These are phyloP conservation scores for Calonectria hongkongensis DNA, from an alignment of 2,329 filamentous ascomycete genomes.

Conservation along the genomic window DNA sequence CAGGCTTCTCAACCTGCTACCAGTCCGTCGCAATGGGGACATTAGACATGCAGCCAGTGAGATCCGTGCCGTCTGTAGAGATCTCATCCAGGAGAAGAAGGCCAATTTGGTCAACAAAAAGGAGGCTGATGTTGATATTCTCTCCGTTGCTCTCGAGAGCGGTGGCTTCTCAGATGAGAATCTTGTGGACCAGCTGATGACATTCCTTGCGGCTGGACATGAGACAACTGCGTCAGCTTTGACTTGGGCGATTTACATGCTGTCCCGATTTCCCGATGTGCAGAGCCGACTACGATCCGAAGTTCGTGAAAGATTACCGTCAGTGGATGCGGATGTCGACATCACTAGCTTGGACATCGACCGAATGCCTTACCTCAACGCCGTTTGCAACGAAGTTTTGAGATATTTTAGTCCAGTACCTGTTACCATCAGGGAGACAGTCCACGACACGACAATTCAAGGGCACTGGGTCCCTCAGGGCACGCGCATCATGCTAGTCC, in stretches of 20 bases:
- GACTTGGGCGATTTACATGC: constrained; percentile 83
- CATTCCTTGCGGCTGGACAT: constrained; percentile 88
- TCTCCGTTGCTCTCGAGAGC: constrained; percentile 86
- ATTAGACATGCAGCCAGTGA: constrained; percentile 72
- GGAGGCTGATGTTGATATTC: constrained; percentile 79
- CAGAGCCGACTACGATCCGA: constrained; percentile 82
- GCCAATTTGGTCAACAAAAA: constrained; percentile 68
- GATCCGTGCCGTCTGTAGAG: constrained; percentile 79
- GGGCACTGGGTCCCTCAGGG: constrained; percentile 81
- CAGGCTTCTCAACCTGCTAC: constrained; percentile 77
- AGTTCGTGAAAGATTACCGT: constrained; percentile 76
- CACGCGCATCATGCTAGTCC: constrained; percentile 79
- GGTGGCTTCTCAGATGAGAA: constrained; percentile 86
- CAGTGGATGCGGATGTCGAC: constrained; percentile 60
- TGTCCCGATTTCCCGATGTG: constrained; percentile 79
- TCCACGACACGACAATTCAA: constrained; percentile 78
- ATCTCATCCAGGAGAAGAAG: constrained; percentile 84
- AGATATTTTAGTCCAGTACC: constrained; percentile 84
- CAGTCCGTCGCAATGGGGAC: constrained; percentile 82
- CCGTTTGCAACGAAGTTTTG: constrained; percentile 85
- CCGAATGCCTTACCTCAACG: constrained; percentile 85
- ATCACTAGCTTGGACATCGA: constrained; percentile 75
- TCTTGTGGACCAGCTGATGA: constrained; percentile 93
- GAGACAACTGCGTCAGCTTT: constrained; percentile 86
- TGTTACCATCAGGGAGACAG: constrained; percentile 80